Evolutionary conservation across 768 basidiomycete genomes (phyloP).

Genomic region (Tricholoma furcatifolium): DNA sequence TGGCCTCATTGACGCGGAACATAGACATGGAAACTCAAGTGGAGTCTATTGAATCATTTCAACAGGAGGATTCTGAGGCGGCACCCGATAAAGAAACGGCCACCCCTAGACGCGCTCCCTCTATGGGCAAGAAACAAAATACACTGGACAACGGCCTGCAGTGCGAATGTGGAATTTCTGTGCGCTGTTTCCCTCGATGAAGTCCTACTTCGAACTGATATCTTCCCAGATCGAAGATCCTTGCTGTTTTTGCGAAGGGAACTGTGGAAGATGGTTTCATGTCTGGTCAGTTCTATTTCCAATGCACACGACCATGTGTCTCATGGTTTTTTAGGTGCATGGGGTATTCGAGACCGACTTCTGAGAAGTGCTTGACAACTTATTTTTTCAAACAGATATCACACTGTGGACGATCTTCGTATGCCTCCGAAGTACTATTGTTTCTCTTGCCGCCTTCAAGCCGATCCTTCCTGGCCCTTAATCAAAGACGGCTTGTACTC

Average conservation of each 20-base stretch:
- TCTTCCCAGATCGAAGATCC: constrained; percentile 53
- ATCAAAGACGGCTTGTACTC: constrained; percentile 60
- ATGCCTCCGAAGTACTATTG: constrained; percentile 65
- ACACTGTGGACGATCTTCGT: constrained; percentile 53
- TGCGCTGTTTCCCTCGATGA: constrained; percentile 12
- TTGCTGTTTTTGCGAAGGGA: constrained; percentile 63
- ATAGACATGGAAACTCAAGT: constrained; percentile 45
- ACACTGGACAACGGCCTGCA: constrained; percentile 42
- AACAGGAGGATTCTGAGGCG: constrained; percentile 2
- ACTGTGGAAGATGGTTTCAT: constrained; percentile 76
- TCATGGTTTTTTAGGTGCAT: constrained; percentile 48
- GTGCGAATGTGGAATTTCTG: constrained; percentile 72
- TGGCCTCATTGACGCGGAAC: background rate
- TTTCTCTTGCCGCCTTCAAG: constrained; percentile 73
- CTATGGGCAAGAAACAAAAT: background rate
- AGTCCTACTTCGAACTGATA: background rate
- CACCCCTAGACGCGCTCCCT: constrained; percentile 13
- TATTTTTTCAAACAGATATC: constrained; percentile 45
- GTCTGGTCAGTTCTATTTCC: constrained; percentile 50
- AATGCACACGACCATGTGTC: background rate
- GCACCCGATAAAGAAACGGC: constrained; percentile 12
- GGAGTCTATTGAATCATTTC: constrained; percentile 42
- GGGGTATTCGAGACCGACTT: constrained; percentile 37
- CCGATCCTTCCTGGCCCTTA: constrained; percentile 68
- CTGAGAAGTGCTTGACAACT: background rate